A percentile compares a stretch with the other conserved stretches of the same genome.
phyloP scores from a whole-genome alignment of 495 filamentous ascomycete genomes.

The Aspergillus haitiensis region DNA sequence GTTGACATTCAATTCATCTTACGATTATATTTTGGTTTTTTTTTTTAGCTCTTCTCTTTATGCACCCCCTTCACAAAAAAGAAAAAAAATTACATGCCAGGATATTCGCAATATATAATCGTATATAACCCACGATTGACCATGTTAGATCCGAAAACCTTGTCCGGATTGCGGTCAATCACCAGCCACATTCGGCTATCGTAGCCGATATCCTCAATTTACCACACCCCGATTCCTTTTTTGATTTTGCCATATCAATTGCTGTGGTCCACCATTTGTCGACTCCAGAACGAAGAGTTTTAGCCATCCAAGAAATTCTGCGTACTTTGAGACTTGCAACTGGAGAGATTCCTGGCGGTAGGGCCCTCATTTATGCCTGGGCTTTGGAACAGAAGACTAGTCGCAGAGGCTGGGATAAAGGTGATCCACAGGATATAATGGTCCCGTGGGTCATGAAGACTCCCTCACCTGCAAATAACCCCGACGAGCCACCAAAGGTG shows the following conservation, averaged over 20 bases:
- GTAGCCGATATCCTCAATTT: slow-evolving; percentile 71
- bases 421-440: slow-evolving; percentile 85
- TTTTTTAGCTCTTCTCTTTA: too few relatives aligned
- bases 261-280: slow-evolving; percentile 95
- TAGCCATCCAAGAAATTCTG: slow-evolving; percentile 72
- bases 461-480: slow-evolving; percentile 17
- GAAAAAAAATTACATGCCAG: not conserved
- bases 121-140: slow-evolving; percentile 22
- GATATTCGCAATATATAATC: slow-evolving; percentile 7
- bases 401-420: slow-evolving; percentile 88
- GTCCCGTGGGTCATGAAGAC: slow-evolving; percentile 87
- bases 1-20: slow-evolving; percentile 24
- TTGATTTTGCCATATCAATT: slow-evolving; percentile 94
- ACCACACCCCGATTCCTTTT: slow-evolving; percentile 65
- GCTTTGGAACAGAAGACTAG: slow-evolving; percentile 89
- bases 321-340: slow-evolving; percentile 56
- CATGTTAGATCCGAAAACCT: slow-evolving; percentile 65
- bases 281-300: slow-evolving; percentile 69
- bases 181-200: slow-evolving; percentile 61
- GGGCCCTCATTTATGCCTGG: slow-evolving; percentile 90
- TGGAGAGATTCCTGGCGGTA: slow-evolving; percentile 49
- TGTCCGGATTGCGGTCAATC: slow-evolving; percentile 66
- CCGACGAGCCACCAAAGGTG: slow-evolving; percentile 33
- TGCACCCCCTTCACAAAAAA: not conserved
- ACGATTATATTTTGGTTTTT: slow-evolving; percentile 11